phyloP scores from a whole-genome alignment of 495 filamentous ascomycete genomes.

The Ramalina peruviana region DNA sequence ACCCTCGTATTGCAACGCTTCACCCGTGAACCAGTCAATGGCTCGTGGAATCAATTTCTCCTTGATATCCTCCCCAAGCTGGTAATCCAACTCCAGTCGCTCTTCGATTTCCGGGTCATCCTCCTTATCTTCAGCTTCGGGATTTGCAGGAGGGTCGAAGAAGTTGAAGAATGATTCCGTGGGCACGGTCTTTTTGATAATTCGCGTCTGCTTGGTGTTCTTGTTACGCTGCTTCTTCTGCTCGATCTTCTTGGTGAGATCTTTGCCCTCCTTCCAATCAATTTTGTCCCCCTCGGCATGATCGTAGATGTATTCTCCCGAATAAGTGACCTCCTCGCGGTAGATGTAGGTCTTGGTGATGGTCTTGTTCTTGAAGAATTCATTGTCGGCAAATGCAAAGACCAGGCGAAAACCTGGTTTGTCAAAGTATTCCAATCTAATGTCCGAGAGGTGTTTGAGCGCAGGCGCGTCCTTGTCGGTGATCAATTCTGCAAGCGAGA shows the following conservation, averaged over 20 bases:
- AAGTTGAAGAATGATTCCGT: constrained; percentile 99
- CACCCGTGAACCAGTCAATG: constrained; percentile 99
- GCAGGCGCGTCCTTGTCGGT: constrained; percentile 91
- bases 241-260: constrained; percentile 86
- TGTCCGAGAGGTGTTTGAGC: constrained; percentile 80
- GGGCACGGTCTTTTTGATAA: constrained; percentile 97
- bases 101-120: constrained; percentile 86
- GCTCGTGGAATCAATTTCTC: constrained; percentile 98
- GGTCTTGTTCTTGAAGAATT: constrained; percentile 91
- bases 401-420: constrained; percentile 95
- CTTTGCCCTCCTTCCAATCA: constrained; percentile 86
- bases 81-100: constrained; percentile 95
- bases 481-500: constrained; percentile 93
- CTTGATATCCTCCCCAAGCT: constrained; percentile 98
- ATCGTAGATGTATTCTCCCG: constrained; percentile 98
- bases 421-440: constrained; percentile 98
- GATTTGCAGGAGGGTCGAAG: constrained; percentile 89
- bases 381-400: constrained; percentile 91
- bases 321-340: constrained; percentile 96
- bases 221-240: constrained; percentile 99
- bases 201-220: constrained; percentile 97
- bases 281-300: constrained; percentile 97
- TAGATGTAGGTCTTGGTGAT: constrained; percentile 99
- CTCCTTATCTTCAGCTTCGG: constrained; percentile 60
- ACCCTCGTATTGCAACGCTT: constrained; percentile 95